These are phyloP conservation scores for Aegilops longissima DNA, from an alignment of 176 grass and related monocot genomes.

Conservation along the genomic window DNA sequence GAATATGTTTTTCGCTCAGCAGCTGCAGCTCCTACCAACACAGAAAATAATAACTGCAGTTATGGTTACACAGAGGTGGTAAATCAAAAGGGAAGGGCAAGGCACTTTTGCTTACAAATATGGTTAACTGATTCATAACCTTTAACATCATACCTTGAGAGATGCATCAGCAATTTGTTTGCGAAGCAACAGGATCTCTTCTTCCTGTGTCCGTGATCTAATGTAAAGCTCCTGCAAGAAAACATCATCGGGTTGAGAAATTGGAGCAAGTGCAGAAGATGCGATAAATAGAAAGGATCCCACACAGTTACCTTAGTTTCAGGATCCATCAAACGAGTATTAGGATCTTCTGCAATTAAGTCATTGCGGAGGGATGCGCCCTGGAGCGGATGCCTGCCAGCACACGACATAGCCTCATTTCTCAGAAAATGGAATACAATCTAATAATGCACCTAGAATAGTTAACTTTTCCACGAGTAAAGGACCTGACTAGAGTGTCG, in stretches of 20 bases:
- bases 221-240: conserved; percentile 67
- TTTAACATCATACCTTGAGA: conserved; percentile 55
- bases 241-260: conserved; percentile 25
- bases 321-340: conserved; percentile 55
- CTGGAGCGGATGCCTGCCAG: conserved; percentile 51
- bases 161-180: conserved; percentile 83
- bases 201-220: conserved; percentile 76
- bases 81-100: neutral
- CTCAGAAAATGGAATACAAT: conserved; percentile 11
- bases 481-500: conserved; percentile 69
- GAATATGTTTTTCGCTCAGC: conserved; percentile 89
- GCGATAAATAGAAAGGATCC: conserved; percentile 15
- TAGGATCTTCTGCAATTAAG: conserved; percentile 39
- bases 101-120: neutral
- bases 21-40: conserved; percentile 70
- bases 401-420: conserved; percentile 20
- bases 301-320: conserved; percentile 61
- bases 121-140: neutral
- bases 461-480: conserved; percentile 15
- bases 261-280: conserved; percentile 1
- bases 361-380: conserved; percentile 44
- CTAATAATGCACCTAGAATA: conserved; percentile 3
- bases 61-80: conserved; percentile 18
- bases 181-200: conserved; percentile 71
- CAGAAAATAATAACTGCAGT: conserved; percentile 11